Evolutionary conservation across 2,329 filamentous ascomycete species (phyloP).

Genomic region (Gliomastix tumulicola): DNA sequence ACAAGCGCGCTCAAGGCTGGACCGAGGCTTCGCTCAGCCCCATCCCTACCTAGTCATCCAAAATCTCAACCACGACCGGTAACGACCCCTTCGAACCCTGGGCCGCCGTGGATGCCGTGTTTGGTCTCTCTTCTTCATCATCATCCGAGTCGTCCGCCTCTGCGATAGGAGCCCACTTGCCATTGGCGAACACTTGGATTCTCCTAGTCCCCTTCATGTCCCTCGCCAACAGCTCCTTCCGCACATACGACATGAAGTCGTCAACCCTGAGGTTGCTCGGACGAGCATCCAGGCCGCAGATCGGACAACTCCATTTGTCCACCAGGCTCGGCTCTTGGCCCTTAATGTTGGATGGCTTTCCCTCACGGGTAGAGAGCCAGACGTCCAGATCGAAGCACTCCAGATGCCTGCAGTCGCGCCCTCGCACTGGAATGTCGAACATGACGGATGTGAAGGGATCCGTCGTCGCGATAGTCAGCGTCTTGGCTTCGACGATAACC

Average conservation of each 20-base stretch:
- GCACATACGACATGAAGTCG: constrained; percentile 62
- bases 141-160: constrained; percentile 20
- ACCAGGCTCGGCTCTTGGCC: constrained; percentile 43
- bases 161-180: constrained; percentile 21
- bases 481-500: constrained; percentile 48
- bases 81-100: no score
- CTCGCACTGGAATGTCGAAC: constrained; percentile 66
- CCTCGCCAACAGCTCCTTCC: constrained; percentile 34
- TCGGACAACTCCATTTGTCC: constrained; percentile 81
- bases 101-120: no score
- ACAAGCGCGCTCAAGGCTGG: no score
- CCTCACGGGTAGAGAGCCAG: constrained; percentile 63
- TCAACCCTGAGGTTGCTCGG: constrained; percentile 67
- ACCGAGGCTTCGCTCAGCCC: no score
- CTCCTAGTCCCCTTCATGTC: constrained; percentile 14
- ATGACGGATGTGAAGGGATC: constrained; percentile 62
- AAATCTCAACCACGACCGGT: no score
- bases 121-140: no score
- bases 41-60: no score
- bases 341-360: constrained; percentile 23
- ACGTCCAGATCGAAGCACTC: constrained; percentile 88
- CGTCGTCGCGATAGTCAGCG: constrained; percentile 50
- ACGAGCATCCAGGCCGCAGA: constrained; percentile 71
- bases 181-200: constrained; percentile 19
- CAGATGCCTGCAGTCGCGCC: constrained; percentile 62